Conservation (phyloP, 176 grass and related monocot genomes). For the Tillandsia leiboldiana region DNA sequence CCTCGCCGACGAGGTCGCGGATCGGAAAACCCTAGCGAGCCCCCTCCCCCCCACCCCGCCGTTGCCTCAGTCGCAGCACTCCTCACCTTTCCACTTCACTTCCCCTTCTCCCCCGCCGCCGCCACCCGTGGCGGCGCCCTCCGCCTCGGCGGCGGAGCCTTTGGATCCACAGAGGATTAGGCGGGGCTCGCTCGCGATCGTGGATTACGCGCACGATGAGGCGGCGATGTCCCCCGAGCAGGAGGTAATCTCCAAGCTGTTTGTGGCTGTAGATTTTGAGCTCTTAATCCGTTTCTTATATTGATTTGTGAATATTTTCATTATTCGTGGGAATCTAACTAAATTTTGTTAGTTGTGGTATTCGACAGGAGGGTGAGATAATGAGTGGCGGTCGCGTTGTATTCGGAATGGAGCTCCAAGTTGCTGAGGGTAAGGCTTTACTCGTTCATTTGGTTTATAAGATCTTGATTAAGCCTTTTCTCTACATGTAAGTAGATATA, state of each 20-base stretch:
- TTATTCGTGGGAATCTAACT: not conserved
- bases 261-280: constrained; percentile 9
- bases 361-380: constrained; percentile 54
- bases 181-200: constrained; percentile 48
- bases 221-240: constrained; percentile 69
- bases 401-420: constrained; percentile 15
- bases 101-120: constrained; percentile 32
- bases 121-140: constrained; percentile 8
- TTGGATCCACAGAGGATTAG: constrained; percentile 17
- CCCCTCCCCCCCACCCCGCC: constrained; percentile 33
- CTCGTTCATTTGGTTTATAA: not conserved
- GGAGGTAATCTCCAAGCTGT: constrained; percentile 29
- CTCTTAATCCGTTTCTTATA: not conserved
- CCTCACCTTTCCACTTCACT: constrained; percentile 16
- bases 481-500: too few relatives aligned
- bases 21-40: constrained; percentile 38
- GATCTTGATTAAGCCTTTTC: not conserved
- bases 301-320: constrained; percentile 14
- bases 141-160: constrained; percentile 8
- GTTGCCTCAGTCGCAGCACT: constrained; percentile 24
- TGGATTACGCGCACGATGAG: constrained; percentile 91
- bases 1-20: constrained; percentile 17
- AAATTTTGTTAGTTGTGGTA: constrained; percentile 12
- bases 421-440: constrained; percentile 27
- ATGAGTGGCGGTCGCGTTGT: constrained; percentile 7